These are phyloP conservation scores for Candida coleopterorum DNA, from an alignment of 805 yeast genomes.

Conservation along the genomic window DNA sequence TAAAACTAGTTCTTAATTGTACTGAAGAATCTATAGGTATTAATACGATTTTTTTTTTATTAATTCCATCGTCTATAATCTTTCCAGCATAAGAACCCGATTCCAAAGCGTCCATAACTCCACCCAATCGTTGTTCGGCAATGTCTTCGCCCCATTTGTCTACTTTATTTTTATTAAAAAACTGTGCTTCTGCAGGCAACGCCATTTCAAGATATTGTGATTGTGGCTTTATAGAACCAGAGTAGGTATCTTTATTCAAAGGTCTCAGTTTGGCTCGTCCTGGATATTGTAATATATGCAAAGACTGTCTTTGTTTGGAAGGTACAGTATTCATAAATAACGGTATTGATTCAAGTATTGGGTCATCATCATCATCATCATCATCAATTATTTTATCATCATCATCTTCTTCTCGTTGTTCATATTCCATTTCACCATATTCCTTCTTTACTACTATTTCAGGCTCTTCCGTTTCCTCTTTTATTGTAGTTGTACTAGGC, in stretches of 20 bases:
- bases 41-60: conserved; percentile 46
- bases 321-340: conserved; percentile 25
- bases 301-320: conserved; percentile 17
- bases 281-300: conserved; percentile 45
- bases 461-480: conserved; percentile 8
- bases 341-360: conserved; percentile 37
- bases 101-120: conserved; percentile 60
- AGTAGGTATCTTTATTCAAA: conserved; percentile 28
- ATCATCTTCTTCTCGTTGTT: background rate
- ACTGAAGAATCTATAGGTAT: conserved; percentile 62
- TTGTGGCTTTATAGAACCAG: conserved; percentile 54
- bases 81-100: conserved; percentile 31
- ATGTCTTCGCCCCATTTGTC: conserved; percentile 60
- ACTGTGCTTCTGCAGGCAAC: conserved; percentile 62
- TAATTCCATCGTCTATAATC: conserved; percentile 14
- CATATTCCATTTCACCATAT: conserved; percentile 1
- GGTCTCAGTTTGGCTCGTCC: conserved; percentile 47
- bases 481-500: conserved; percentile 8
- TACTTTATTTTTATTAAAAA: conserved; percentile 61
- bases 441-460: background rate
- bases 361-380: conserved; percentile 26
- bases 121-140: conserved; percentile 59
- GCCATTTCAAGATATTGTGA: conserved; percentile 69
- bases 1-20: conserved; percentile 79
- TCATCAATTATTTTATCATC: background rate